Conservation (phyloP, 2,329 filamentous ascomycete species). For the Trichoderma hamatum region DNA sequence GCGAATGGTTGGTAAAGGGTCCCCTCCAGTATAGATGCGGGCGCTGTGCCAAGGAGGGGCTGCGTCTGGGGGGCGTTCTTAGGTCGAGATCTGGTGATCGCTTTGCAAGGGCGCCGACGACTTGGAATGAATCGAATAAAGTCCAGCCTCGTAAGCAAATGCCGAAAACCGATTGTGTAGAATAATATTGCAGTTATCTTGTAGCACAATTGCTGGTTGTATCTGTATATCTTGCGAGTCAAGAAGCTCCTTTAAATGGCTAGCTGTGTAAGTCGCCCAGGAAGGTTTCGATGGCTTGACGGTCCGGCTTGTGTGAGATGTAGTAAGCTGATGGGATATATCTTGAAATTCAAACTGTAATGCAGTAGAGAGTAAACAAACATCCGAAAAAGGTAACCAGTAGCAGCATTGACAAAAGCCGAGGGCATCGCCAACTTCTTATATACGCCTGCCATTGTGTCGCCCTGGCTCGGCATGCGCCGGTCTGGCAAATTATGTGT, state of each 20-base stretch:
- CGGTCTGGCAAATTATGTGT: slow-evolving; percentile 27
- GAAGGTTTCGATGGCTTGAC: slow-evolving; percentile 17
- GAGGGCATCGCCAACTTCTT: slow-evolving; percentile 16
- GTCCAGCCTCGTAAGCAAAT: not conserved
- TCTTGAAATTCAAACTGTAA: not conserved
- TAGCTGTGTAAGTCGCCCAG: slow-evolving; percentile 7
- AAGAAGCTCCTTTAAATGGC: not conserved
- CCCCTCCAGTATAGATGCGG: slow-evolving; percentile 4
- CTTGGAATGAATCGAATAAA: slow-evolving; percentile 1
- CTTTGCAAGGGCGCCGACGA: slow-evolving; percentile 6
- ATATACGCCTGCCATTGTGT: slow-evolving; percentile 1
- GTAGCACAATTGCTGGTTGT: not conserved
- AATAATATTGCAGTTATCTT: not conserved
- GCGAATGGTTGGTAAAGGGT: not conserved
- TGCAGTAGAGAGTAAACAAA: slow-evolving; percentile 4
- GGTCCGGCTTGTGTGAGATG: slow-evolving; percentile 6
- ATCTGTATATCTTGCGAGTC: not conserved
- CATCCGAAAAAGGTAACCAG: slow-evolving; percentile 15
- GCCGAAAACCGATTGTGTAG: not conserved
- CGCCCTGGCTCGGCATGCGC: slow-evolving; percentile 23
- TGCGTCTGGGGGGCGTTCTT: not conserved
- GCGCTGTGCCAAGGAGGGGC: slow-evolving; percentile 17
- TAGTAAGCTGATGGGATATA: slow-evolving; percentile 22
- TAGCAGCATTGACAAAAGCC: not conserved
- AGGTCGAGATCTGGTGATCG: slow-evolving; percentile 19